A percentile compares a stretch with the other conserved stretches of the same genome.
Evolutionary conservation across 2,329 filamentous ascomycete species (phyloP).

Genomic region (Talaromyces islandicus): DNA sequence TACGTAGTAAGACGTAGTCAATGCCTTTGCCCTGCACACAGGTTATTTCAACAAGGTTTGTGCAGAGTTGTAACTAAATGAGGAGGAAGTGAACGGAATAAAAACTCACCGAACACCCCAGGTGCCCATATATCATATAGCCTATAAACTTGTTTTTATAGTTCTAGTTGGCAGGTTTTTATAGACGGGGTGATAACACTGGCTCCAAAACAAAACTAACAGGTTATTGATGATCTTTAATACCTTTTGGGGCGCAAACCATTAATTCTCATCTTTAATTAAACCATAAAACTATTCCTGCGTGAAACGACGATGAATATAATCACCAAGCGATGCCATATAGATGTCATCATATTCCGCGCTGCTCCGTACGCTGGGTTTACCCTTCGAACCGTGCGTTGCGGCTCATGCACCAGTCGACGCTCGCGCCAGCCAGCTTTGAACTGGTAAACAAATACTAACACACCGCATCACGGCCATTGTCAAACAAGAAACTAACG

Average conservation of each 20-base stretch:
- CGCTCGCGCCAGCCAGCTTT: not conserved
- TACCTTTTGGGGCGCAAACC: too few relatives aligned
- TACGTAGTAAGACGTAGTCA: too few relatives aligned
- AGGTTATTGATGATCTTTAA: too few relatives aligned
- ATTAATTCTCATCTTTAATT: not conserved
- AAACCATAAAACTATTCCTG: not conserved
- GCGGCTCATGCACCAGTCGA: constrained; percentile 1
- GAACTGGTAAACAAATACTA: not conserved
- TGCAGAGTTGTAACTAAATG: too few relatives aligned
- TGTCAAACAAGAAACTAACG: not conserved
- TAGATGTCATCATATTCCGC: constrained; percentile 1
- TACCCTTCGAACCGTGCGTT: not conserved
- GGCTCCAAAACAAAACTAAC: too few relatives aligned
- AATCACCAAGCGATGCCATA: not conserved
- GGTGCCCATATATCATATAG: too few relatives aligned
- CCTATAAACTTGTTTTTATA: too few relatives aligned
- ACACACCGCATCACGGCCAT: not conserved
- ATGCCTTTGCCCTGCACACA: too few relatives aligned
- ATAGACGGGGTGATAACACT: not conserved
- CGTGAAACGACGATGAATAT: not conserved
- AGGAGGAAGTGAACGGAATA: too few relatives aligned
- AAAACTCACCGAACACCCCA: too few relatives aligned
- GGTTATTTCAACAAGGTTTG: too few relatives aligned
- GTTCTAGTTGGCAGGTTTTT: not conserved
- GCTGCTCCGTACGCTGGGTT: too few relatives aligned